Evolutionary conservation across 2,329 filamentous ascomycete species (phyloP).

Genomic region (Sporothrix euskadiensis): DNA sequence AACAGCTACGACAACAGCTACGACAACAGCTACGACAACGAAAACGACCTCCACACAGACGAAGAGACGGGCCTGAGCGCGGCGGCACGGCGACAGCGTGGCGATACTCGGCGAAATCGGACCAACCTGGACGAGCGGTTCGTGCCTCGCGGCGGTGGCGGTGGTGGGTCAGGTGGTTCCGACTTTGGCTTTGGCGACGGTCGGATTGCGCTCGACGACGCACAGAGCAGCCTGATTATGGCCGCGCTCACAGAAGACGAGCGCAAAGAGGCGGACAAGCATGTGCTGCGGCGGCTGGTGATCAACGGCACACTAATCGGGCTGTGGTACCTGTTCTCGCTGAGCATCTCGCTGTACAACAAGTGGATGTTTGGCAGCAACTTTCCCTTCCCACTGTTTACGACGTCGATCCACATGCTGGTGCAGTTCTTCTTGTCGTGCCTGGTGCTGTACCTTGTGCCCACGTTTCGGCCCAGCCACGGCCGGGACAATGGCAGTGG

Average conservation of each 20-base stretch:
- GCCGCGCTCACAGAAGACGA: slow-evolving; percentile 64
- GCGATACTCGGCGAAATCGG: slow-evolving; percentile 66
- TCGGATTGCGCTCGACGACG: neutral
- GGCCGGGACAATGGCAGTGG: slow-evolving; percentile 36
- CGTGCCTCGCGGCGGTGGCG: slow-evolving; percentile 47
- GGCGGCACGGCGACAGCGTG: slow-evolving; percentile 68
- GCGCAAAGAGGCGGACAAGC: slow-evolving; percentile 72
- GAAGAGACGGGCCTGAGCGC: slow-evolving; percentile 85
- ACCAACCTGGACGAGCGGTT: slow-evolving; percentile 70
- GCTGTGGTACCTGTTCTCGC: slow-evolving; percentile 87
- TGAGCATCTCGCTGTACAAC: slow-evolving; percentile 96
- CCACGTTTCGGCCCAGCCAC: slow-evolving; percentile 66
- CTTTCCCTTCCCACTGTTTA: slow-evolving; percentile 94
- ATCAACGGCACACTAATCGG: slow-evolving; percentile 80
- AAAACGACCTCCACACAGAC: slow-evolving; percentile 76
- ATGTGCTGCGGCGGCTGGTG: slow-evolving; percentile 66
- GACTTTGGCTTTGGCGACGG: slow-evolving; percentile 21
- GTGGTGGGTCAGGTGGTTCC: neutral
- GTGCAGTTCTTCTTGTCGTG: slow-evolving; percentile 84
- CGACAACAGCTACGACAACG: neutral
- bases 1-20: too few species aligned
- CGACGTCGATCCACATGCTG: slow-evolving; percentile 91
- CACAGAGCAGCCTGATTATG: neutral
- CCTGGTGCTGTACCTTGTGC: slow-evolving; percentile 77
- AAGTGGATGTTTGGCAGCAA: slow-evolving; percentile 99